Evolutionary conservation across 345 rosid species (phyloP).

Genomic region (Excoecaria cochinchinensis): DNA sequence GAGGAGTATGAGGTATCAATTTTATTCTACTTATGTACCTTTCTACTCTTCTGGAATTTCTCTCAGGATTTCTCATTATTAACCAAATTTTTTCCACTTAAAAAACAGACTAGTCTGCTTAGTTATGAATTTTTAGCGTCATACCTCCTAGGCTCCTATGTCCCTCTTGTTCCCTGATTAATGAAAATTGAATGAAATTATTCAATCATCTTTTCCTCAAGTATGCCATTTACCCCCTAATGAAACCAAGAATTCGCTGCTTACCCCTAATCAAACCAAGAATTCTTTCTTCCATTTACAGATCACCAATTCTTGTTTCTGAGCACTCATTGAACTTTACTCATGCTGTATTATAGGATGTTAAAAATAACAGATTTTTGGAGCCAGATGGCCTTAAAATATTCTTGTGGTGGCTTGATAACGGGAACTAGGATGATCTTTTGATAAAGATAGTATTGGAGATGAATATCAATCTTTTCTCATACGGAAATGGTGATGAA

Average conservation of each 20-base stretch:
- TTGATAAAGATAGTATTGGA: neutral
- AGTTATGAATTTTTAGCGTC: neutral
- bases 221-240: neutral
- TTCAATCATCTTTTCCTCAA: neutral
- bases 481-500: neutral
- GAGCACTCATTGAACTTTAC: neutral
- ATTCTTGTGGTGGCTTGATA: neutral
- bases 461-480: neutral
- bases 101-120: neutral
- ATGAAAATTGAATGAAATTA: neutral
- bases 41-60: neutral
- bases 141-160: neutral
- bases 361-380: neutral
- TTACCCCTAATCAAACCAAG: neutral
- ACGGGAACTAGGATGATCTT: neutral
- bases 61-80: neutral
- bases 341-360: neutral
- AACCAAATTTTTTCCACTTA: neutral
- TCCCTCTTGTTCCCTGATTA: neutral
- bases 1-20: conserved; percentile 78
- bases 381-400: neutral
- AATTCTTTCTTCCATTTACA: neutral
- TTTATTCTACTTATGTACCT: neutral
- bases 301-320: neutral
- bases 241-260: neutral